These are phyloP conservation scores for Pigoraptor vietnamica DNA, from an alignment of 78 protist species.

Conservation along the genomic window DNA sequence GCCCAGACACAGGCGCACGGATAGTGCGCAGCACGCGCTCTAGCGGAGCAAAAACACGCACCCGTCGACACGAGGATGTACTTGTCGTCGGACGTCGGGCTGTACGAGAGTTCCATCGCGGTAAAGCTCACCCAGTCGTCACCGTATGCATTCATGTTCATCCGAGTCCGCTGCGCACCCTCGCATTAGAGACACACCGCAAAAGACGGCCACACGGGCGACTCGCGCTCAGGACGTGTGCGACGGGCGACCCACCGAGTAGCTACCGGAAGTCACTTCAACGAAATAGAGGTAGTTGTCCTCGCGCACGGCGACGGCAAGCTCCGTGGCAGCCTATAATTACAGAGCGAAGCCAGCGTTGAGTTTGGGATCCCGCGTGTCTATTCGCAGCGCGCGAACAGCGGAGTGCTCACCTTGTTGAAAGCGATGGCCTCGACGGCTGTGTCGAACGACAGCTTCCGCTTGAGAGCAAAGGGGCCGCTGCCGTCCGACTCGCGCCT, in stretches of 20 bases:
- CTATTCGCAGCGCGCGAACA: no score
- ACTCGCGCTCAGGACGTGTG: neutral
- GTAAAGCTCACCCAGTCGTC: slow-evolving; percentile 26
- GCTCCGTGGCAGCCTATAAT: neutral
- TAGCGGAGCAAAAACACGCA: no score
- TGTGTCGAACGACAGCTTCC: neutral
- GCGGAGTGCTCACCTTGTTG: neutral
- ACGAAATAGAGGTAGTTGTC: neutral
- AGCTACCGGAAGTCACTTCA: neutral
- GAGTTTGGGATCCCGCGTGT: no score
- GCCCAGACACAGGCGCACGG: neutral
- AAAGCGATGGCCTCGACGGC: neutral
- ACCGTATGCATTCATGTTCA: slow-evolving; percentile 11
- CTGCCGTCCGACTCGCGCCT: neutral
- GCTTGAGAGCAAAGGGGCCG: neutral
- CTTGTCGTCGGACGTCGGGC: neutral
- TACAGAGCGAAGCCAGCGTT: neutral
- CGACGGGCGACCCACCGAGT: neutral
- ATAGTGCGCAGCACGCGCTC: no score
- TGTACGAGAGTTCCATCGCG: slow-evolving; percentile 7
- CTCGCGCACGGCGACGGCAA: neutral
- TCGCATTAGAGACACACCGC: neutral
- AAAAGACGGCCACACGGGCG: neutral
- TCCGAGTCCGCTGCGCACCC: neutral
- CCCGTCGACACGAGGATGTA: slow-evolving; percentile 11